Base-by-base conservation (phyloP, 2,329 filamentous ascomycete genomes). In the Periconia sp. region DNA sequence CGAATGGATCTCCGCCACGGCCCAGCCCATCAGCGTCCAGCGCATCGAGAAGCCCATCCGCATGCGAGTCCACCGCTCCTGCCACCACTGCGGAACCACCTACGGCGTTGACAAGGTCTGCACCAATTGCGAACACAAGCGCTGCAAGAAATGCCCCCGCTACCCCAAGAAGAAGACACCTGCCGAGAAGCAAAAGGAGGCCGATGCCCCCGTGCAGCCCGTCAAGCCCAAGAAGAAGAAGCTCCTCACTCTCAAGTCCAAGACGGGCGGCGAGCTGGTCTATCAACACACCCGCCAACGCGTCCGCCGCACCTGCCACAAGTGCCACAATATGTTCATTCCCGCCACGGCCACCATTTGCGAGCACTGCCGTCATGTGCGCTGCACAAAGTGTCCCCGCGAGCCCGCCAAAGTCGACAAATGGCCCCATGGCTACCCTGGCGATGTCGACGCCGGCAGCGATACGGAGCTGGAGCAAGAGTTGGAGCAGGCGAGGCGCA, bases 341-440 rank as follows among this genome's bases (percentile, higher is more conserved):
- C 72, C 72, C 6, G 55, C 72, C 13, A 68, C 68, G 2, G 72
- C 75, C 1, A 90, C 87, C 55, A 76, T 83, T 68, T 96, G 92
- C 70, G 73, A 79, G 8, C 79, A 79, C 40, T 96, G 92, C 73
- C 76, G 80, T 27, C 92, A 96, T 72, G 72, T 81, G 48, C 86
- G 90, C 50, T 96, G 91, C 77, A 90, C 85, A 40, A 88, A 88
- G 68, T 95, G 91, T 71, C 90, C 90, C 27, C 81, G 91, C 63
- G 86, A 91, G 65, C 91, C 91, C 82, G 78, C 85, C 55, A 89
- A 88, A 75, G 85, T 82, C 65, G 80, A 83, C 64, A 88, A 87
- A 65, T 90, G 87, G 69, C 86, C 86, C 0, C 81, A 84, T 57
- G 87, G 86, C 42, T 90, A 90, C 68, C 87, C 86, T 5, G 85